These are phyloP conservation scores for Centrapalus pauciflorus DNA, from an alignment of 129 eudicot species.

Conservation along the genomic window DNA sequence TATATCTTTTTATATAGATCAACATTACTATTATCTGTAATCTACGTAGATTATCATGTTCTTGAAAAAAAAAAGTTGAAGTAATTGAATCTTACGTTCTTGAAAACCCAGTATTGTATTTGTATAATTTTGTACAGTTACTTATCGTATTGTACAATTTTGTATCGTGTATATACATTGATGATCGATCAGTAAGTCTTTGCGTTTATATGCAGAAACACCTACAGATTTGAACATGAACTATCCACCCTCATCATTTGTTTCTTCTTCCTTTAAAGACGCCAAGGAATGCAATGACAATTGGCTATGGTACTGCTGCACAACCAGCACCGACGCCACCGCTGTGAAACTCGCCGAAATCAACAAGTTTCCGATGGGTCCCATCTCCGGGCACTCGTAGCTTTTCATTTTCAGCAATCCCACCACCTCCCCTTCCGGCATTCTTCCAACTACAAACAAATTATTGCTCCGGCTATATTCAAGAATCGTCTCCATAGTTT, in stretches of 20 bases:
- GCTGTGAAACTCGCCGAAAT: constrained; percentile 35
- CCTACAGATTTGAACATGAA: background rate
- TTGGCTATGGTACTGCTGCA: constrained; percentile 46
- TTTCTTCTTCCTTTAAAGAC: constrained; percentile 35
- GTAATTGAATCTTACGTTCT: no score
- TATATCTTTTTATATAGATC: no score
- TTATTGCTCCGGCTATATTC: constrained; percentile 41
- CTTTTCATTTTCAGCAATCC: constrained; percentile 25
- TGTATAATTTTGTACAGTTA: no score
- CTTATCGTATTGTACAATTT: background rate
- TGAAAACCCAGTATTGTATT: background rate
- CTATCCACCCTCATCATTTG: constrained; percentile 18
- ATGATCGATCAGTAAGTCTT: background rate
- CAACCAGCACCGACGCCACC: constrained; percentile 53
- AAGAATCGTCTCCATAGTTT: constrained; percentile 19
- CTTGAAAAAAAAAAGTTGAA: no score
- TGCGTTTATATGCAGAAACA: background rate
- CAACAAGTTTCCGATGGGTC: constrained; percentile 57
- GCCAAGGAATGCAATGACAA: constrained; percentile 33
- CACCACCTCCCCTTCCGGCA: constrained; percentile 53
- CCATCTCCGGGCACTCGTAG: constrained; percentile 68
- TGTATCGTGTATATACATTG: background rate
- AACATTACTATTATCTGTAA: no score
- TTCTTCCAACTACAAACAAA: constrained; percentile 58
- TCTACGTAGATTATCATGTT: no score